phyloP scores from a whole-genome alignment of 352 stramenopile genomes.

The Pythium biforme region DNA sequence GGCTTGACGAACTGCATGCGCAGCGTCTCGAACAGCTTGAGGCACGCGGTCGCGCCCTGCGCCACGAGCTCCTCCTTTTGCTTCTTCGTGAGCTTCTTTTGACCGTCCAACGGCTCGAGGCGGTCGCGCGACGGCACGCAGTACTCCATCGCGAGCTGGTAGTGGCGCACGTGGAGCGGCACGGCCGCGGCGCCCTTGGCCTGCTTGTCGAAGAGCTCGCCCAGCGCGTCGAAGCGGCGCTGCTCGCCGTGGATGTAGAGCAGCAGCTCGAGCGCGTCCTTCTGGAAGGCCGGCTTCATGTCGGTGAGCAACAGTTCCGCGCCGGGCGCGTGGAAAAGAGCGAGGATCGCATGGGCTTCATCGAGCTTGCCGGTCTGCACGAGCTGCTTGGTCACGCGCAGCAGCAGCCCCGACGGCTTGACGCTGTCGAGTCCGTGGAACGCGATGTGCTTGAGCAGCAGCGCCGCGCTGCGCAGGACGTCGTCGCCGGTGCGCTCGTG shows the following conservation, averaged over 20 bases:
- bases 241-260: constrained; percentile 68
- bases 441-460: constrained; percentile 61
- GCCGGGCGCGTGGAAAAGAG: constrained; percentile 39
- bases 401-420: constrained; percentile 36
- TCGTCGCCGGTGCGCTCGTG: constrained; percentile 25
- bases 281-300: constrained; percentile 56
- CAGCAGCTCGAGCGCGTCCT: constrained; percentile 67
- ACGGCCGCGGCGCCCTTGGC: constrained; percentile 39
- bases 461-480: constrained; percentile 36
- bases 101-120: constrained; percentile 10
- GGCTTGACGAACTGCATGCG: constrained; percentile 75
- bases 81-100: constrained; percentile 22
- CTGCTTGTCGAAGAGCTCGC: constrained; percentile 42
- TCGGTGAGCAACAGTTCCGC: constrained; percentile 49
- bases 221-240: constrained; percentile 40
- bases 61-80: constrained; percentile 17
- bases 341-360: constrained; percentile 52
- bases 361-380: constrained; percentile 40
- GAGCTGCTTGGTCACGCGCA: constrained; percentile 50
- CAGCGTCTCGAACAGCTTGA: constrained; percentile 76
- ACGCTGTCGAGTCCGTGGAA: constrained; percentile 41
- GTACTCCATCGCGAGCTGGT: constrained; percentile 74
- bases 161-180: constrained; percentile 56
- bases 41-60: constrained; percentile 39
- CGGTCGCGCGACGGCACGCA: constrained; percentile 6